These are phyloP conservation scores for Hypomontagnella submonticulosa DNA, from an alignment of 495 filamentous ascomycete genomes.

Conservation along the genomic window DNA sequence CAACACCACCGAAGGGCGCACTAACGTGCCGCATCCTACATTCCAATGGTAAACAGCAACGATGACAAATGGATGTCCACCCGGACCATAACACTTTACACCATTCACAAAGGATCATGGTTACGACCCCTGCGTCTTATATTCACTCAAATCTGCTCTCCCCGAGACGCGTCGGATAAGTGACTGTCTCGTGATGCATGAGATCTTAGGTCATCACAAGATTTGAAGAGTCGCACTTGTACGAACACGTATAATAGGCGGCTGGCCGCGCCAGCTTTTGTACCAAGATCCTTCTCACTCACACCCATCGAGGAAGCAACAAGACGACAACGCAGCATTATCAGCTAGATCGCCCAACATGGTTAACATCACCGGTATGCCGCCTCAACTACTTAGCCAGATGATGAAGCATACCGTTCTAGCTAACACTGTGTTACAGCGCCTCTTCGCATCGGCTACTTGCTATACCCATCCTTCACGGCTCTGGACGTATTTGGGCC, in stretches of 20 bases:
- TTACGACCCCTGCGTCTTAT: conserved; percentile 7
- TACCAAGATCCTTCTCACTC: not conserved
- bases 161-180: conserved; percentile 8
- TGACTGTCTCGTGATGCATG: conserved; percentile 1
- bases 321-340: not conserved
- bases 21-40: too few species aligned
- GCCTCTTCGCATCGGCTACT: conserved; percentile 48
- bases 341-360: conserved; percentile 11
- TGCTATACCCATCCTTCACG: conserved; percentile 60
- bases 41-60: too few species aligned
- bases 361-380: conserved; percentile 40
- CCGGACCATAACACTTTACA: too few species aligned
- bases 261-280: not conserved
- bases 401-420: not conserved
- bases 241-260: not conserved
- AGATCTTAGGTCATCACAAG: not conserved
- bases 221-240: conserved; percentile 1
- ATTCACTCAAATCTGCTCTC: conserved; percentile 20
- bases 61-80: too few species aligned
- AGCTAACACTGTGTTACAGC: conserved; percentile 17
- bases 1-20: too few species aligned
- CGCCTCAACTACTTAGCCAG: not conserved
- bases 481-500: conserved; percentile 65
- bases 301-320: not conserved
- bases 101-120: not conserved